Base-by-base conservation (phyloP, 345 rosid species). In the Salix arbutifolia region DNA sequence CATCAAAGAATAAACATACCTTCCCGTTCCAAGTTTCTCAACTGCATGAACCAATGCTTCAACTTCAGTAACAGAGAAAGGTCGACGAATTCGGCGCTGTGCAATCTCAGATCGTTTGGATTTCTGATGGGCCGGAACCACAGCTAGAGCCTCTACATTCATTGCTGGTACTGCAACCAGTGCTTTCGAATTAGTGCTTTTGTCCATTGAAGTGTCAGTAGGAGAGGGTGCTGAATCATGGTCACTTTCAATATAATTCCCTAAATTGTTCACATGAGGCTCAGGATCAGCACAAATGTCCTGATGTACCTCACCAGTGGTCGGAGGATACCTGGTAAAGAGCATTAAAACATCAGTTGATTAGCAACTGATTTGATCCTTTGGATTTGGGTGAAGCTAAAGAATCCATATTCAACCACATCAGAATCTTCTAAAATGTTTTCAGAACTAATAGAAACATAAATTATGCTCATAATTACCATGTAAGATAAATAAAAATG, bases 21-120 rank as follows among this genome's bases (percentile, higher is more conserved):
- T 93, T 88, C 99, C 98, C 46, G 99, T 96, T 42, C 99, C 99
- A 78, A 96, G 94, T 82, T 94, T 90, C 89, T 96, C 98, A 73
- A 96, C 99, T 50, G 99, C 98, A 80, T 94, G 95, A 74, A 96
- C 98, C 77, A 96, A 91, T 21, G 96, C 94, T 81, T 93, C 99
- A 71, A 96, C 99, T 91, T 96, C 98, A 72, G 92, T 61, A 75
- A 96, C 98, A 66, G 99, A 92, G 91, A 96, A 96, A 75, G 99
- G 97, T 78, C 98, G 87, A 74, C 99, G 97, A 84, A 96, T 94
- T 84, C 99, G 91, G 76, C 99, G 97, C 81, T 91, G 99, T 42
- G 82, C 95, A 67, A 87, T 85, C 77, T 89, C 99, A 65, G 90
- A 88, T 31, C 89, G 87, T 87, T 93, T 96, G 61, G 88, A 79